These are phyloP conservation scores for Thielaviopsis populi DNA, from an alignment of 2,329 filamentous ascomycete genomes.

Conservation along the genomic window DNA sequence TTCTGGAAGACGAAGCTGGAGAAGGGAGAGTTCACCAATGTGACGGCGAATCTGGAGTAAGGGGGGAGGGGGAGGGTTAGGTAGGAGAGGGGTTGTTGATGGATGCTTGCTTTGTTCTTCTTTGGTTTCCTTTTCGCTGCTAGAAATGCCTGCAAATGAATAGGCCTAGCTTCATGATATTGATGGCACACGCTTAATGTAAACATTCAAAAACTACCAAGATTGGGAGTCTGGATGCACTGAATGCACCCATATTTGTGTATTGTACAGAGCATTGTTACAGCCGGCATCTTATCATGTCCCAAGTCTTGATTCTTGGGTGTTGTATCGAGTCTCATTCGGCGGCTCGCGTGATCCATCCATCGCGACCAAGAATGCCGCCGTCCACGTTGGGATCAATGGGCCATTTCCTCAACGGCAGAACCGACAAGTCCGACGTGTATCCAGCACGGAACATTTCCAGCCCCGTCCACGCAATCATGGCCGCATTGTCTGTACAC, in stretches of 20 bases:
- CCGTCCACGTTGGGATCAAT: conserved; percentile 48
- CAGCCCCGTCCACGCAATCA: conserved; percentile 88
- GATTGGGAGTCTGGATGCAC: neutral
- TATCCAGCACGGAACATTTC: conserved; percentile 83
- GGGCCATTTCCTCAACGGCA: conserved; percentile 55
- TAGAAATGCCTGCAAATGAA: conserved; percentile 12
- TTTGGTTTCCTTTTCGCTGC: conserved; percentile 6
- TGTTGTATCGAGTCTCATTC: neutral
- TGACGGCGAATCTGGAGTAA: conserved; percentile 61
- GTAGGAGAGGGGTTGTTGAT: neutral
- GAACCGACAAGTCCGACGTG: conserved; percentile 43
- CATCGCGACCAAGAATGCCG: conserved; percentile 48
- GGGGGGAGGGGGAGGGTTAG: conserved; percentile 4
- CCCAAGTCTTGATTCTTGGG: neutral
- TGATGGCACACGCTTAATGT: conserved; percentile 14
- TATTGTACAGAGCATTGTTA: conserved; percentile 17
- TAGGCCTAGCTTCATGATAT: conserved; percentile 13
- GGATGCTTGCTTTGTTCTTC: conserved; percentile 7
- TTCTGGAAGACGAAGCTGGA: conserved; percentile 99
- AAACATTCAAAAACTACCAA: conserved; percentile 6
- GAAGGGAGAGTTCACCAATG: conserved; percentile 96
- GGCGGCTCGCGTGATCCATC: conserved; percentile 34
- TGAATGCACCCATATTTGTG: neutral
- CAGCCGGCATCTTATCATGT: conserved; percentile 13
- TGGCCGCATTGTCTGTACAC: conserved; percentile 92